Base-by-base conservation (phyloP, 2,329 filamentous ascomycete genomes). In the Sporothrix brasiliensis region DNA sequence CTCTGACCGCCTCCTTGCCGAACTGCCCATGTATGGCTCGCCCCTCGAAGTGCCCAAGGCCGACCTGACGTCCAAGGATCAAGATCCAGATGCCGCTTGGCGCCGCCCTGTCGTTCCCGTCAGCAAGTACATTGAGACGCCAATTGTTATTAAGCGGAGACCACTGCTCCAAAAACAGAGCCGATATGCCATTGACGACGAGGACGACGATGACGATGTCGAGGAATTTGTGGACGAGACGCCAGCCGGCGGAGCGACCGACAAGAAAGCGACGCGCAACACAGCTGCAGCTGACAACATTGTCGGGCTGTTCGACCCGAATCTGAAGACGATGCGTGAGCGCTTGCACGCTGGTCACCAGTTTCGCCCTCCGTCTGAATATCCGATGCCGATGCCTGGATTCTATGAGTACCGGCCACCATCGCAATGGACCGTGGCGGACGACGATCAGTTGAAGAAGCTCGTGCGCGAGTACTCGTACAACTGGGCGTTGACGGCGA, bases 401-500 rank as follows among this genome's bases (percentile, higher is more conserved):
- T 99, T 98, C 81, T 98, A 97, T 76, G 94, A 99, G 79, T 91
- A 88, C 73, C 87, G 95, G 52, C 88, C 86, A 68, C 90, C 93
- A 1, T 98, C 95, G 3, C 93, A 97, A 77, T 99, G 95, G 95
- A 92, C 93, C 0, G 86, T 88, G 77, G 85, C 90, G 2, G 95
- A 99, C 78, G 95, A 99, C 75, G 94, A 98, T 75, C 93, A 97
- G 79, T 84, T 99, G 7, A 90, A 92, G 69, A 86, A 85, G 60
- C 84, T 97, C 53, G 95, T 97, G 21, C 91, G 93, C 75, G 93
- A 98, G 73, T 97, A 95, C 77, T 93, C 93, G 0, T 98, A 97
- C 82, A 99, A 99, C 76, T 99, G 95, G 95, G 96, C 93, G 3
- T 84, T 99, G 5, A 97, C 98, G 69, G 92, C 94, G 1, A 92